Conservation (phyloP, 345 rosid species). For the Jatropha curcas region DNA sequence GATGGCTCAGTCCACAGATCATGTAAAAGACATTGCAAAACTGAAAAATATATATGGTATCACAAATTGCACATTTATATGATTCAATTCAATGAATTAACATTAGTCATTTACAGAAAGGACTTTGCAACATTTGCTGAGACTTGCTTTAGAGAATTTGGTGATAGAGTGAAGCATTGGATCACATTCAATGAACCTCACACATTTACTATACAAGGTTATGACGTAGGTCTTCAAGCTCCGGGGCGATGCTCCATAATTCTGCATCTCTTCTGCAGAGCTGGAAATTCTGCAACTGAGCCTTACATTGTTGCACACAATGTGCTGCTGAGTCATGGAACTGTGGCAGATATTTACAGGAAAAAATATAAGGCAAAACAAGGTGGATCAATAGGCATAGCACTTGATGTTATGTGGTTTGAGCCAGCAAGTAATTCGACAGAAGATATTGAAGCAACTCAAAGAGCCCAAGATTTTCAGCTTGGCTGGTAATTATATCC, state of each 20-base stretch:
- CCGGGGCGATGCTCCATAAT: slow-evolving; percentile 86
- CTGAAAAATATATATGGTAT: background rate
- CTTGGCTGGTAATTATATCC: slow-evolving; percentile 73
- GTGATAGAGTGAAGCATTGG: slow-evolving; percentile 95
- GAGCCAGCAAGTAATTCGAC: slow-evolving; percentile 60
- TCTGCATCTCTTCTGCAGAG: slow-evolving; percentile 58
- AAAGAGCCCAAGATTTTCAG: slow-evolving; percentile 97
- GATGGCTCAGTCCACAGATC: slow-evolving; percentile 77
- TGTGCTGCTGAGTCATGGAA: slow-evolving; percentile 67
- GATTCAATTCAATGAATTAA: slow-evolving; percentile 1
- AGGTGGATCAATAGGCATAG: slow-evolving; percentile 67
- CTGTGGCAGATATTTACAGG: slow-evolving; percentile 60
- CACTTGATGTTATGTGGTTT: slow-evolving; percentile 84
- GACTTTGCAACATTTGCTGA: slow-evolving; percentile 81
- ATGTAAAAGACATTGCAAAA: slow-evolving; percentile 42
- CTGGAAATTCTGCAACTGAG: slow-evolving; percentile 87
- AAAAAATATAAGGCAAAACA: slow-evolving; percentile 75
- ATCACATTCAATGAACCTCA: slow-evolving; percentile 94
- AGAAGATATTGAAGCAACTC: slow-evolving; percentile 69
- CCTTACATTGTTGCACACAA: slow-evolving; percentile 92
- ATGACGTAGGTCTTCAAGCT: slow-evolving; percentile 82
- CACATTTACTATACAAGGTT: slow-evolving; percentile 78
- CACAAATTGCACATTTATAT: background rate
- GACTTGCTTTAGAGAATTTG: slow-evolving; percentile 79
- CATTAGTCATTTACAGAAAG: slow-evolving; percentile 41